These are phyloP conservation scores for Yamadazyma phyllophila DNA, from an alignment of 805 yeast species.

Conservation along the genomic window DNA sequence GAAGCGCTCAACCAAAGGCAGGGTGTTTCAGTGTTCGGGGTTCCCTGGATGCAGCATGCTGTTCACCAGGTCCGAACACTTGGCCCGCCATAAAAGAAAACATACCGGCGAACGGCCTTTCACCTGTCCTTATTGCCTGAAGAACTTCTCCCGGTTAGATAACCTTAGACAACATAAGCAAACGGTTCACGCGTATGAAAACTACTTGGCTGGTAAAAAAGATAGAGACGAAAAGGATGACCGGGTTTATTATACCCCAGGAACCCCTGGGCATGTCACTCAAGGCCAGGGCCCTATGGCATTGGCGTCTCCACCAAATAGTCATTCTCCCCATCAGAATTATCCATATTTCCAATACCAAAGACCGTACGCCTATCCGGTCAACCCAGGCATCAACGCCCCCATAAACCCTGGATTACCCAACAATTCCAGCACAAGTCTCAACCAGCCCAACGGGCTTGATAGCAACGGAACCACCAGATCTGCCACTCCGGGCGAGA, in stretches of 20 bases:
- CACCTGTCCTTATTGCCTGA: slow-evolving; percentile 76
- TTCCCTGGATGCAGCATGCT: slow-evolving; percentile 85
- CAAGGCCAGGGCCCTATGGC: slow-evolving; percentile 4
- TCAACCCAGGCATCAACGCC: background rate
- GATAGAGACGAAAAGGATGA: slow-evolving; percentile 11
- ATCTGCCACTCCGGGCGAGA: slow-evolving; percentile 7
- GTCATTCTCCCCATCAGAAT: slow-evolving; percentile 22
- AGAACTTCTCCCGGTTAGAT: slow-evolving; percentile 79
- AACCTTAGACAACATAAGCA: slow-evolving; percentile 89
- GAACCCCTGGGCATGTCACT: slow-evolving; percentile 8
- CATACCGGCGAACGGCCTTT: slow-evolving; percentile 96
- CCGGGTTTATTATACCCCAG: slow-evolving; percentile 4
- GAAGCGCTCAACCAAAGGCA: slow-evolving; percentile 49
- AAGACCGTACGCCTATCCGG: background rate
- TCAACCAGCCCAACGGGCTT: background rate
- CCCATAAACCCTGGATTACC: background rate
- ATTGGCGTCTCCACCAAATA: slow-evolving; percentile 27
- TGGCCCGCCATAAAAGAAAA: slow-evolving; percentile 87
- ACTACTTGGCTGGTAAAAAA: slow-evolving; percentile 17
- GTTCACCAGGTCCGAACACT: slow-evolving; percentile 86
- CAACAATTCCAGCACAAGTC: background rate
- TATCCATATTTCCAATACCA: slow-evolving; percentile 15
- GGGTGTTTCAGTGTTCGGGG: slow-evolving; percentile 82
- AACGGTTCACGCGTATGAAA: slow-evolving; percentile 53
- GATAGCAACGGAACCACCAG: background rate